Base-by-base conservation (phyloP, 2,329 filamentous ascomycete species). In the Stachybotrys chlorohalonatus region DNA sequence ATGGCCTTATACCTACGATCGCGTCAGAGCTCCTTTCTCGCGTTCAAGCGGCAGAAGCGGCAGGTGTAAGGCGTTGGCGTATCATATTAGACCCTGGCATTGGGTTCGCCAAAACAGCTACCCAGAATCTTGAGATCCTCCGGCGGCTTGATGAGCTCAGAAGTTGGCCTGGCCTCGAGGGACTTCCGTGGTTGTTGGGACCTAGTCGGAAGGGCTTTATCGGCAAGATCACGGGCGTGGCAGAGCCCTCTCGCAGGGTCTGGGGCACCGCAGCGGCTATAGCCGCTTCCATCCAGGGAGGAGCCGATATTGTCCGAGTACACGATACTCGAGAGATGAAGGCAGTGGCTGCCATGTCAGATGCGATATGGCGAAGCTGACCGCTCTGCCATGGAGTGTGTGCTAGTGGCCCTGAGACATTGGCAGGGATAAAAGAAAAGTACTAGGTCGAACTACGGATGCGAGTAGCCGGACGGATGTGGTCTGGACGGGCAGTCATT, bases 81-180 rank as follows among this genome's bases (percentile, higher is more conserved):
- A 95, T 99, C 59, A 85, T 97, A 39, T 82, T 97, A 1, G 94
- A 99, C 67, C 94, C 94, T 0, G 94, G 94, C 0, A 82, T 99
- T 36, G 94, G 94, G 0, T 99, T 99, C 67, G 91, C 94, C 54
- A 99, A 99, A 75, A 85, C 83, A 1, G 77, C 79, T 53, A 76
- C 80, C 47, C 90, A 96, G 68, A 96, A 96, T 69, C 73, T 96
- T 2, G 84, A 90, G 62, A 73, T 99, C 2, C 74, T 99, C 39
- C 78, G 88, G 8, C 73, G 82, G 1, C 71, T 95, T 36, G 76
- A 78, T 8, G 81, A 84, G 59, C 73, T 95, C 59, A 77, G 85
- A 31, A 72, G 74, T 48, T 85, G 82, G 77, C 81, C 82, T 13
- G 84, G 83, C 0, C 70, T 94, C 30, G 72, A 78, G 54, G 85